These are phyloP conservation scores for Oligophagozyma castellii DNA, from an alignment of 1,139 yeast genomes.

Conservation along the genomic window DNA sequence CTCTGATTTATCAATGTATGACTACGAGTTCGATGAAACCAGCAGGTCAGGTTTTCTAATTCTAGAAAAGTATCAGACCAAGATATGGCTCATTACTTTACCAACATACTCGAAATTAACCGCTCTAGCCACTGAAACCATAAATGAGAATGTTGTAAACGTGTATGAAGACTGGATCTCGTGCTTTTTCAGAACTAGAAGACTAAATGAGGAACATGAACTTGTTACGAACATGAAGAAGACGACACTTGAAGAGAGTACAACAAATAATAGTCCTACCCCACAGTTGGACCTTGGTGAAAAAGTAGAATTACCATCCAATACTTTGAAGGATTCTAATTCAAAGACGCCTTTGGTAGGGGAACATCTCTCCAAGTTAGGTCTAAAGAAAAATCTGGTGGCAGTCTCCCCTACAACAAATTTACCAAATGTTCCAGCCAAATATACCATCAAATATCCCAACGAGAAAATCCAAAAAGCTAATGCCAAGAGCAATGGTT, in stretches of 20 bases:
- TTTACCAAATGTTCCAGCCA: too few relatives aligned
- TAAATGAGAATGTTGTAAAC: conserved; percentile 14
- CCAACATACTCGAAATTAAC: conserved; percentile 12
- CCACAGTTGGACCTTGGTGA: too few relatives aligned
- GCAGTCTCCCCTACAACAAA: too few relatives aligned
- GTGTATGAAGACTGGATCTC: conserved; percentile 33
- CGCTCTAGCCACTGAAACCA: conserved; percentile 7
- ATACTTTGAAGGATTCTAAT: not conserved
- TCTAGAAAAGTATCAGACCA: conserved; percentile 44
- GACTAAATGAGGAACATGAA: conserved; percentile 24
- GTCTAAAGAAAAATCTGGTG: too few relatives aligned
- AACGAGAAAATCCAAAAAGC: too few relatives aligned
- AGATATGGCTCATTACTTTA: conserved; percentile 43
- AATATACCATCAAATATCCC: too few relatives aligned
- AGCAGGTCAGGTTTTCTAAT: conserved; percentile 48
- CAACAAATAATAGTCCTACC: not conserved
- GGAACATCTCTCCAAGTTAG: too few relatives aligned
- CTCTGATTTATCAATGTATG: conserved; percentile 62
- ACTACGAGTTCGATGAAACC: conserved; percentile 53
- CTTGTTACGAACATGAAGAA: conserved; percentile 4
- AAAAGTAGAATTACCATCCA: too few relatives aligned
- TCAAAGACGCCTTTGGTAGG: not conserved
- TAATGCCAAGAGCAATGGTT: too few relatives aligned
- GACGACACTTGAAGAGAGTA: conserved; percentile 1
- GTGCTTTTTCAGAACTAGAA: conserved; percentile 35